A percentile compares a stretch with the other conserved stretches of the same genome.
Conservation (phyloP, 169 alveolate species). For the Cryptosporidium tyzzeri region DNA sequence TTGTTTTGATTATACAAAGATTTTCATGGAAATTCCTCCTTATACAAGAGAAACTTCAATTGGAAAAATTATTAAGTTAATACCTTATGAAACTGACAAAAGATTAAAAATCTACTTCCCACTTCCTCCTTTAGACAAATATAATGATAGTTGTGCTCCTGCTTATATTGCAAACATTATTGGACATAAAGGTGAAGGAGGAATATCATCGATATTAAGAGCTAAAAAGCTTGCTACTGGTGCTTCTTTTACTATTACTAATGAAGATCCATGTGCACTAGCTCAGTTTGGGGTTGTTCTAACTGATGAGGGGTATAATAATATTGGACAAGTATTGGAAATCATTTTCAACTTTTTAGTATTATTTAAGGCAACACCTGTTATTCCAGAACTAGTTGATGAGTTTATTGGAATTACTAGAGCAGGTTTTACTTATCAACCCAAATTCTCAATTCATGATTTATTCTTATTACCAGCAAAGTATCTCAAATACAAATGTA, state of each 20-base stretch:
- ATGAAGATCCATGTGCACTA: conserved; percentile 66
- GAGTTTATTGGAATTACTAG: conserved; percentile 41
- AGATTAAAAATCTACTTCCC: conserved; percentile 60
- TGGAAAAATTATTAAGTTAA: conserved; percentile 26
- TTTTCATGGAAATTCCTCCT: conserved; percentile 59
- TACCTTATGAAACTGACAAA: conserved; percentile 68
- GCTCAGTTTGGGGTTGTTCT: conserved; percentile 50
- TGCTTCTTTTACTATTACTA: conserved; percentile 47
- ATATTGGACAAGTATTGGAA: conserved; percentile 19
- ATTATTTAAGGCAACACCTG: conserved; percentile 34
- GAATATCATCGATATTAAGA: conserved; percentile 43
- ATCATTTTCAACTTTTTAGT: conserved; percentile 35
- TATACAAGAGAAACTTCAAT: conserved; percentile 30
- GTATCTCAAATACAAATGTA: conserved; percentile 49
- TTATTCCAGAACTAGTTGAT: conserved; percentile 45
- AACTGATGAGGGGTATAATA: conserved; percentile 47
- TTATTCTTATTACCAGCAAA: conserved; percentile 50
- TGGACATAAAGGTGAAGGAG: conserved; percentile 54
- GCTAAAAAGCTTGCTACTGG: conserved; percentile 36
- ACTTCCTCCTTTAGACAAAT: conserved; percentile 47
- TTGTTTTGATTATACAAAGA: conserved; percentile 16
- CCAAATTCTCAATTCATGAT: conserved; percentile 43
- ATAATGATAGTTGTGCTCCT: conserved; percentile 48
- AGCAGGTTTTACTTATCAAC: conserved; percentile 39
- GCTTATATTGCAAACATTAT: conserved; percentile 50